phyloP scores from a whole-genome alignment of 306 rosid species.

The Corylus americana region DNA sequence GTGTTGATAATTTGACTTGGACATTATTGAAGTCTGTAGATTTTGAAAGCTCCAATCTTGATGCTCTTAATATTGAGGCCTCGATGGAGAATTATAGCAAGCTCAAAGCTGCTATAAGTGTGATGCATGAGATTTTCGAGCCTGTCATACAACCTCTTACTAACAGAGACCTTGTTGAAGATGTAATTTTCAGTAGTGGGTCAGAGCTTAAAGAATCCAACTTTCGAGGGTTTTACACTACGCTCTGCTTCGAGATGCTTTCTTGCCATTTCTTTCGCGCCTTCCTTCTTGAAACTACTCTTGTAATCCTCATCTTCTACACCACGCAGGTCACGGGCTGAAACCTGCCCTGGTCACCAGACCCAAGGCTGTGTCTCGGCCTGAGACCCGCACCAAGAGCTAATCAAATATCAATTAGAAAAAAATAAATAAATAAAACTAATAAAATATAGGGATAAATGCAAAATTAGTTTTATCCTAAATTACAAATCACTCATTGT shows the following conservation, averaged over 20 bases:
- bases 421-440: no score
- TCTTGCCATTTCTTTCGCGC: conserved; percentile 35
- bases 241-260: conserved; percentile 41
- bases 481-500: no score
- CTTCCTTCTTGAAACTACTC: neutral
- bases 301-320: neutral
- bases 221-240: conserved; percentile 59
- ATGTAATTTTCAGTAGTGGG: conserved; percentile 45
- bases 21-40: conserved; percentile 41
- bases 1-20: conserved; percentile 45
- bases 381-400: no score
- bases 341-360: no score
- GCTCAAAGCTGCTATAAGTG: conserved; percentile 43
- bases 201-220: conserved; percentile 41
- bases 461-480: no score
- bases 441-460: no score
- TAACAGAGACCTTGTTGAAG: conserved; percentile 36
- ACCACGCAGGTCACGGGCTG: neutral
- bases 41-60: neutral
- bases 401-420: no score
- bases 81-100: conserved; percentile 24
- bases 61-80: conserved; percentile 9
- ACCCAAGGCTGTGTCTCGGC: no score
- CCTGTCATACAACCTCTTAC: conserved; percentile 31
- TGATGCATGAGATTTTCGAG: conserved; percentile 61